Conservation (phyloP, 768 basidiomycete genomes). For the Tremella fuciformis region DNA sequence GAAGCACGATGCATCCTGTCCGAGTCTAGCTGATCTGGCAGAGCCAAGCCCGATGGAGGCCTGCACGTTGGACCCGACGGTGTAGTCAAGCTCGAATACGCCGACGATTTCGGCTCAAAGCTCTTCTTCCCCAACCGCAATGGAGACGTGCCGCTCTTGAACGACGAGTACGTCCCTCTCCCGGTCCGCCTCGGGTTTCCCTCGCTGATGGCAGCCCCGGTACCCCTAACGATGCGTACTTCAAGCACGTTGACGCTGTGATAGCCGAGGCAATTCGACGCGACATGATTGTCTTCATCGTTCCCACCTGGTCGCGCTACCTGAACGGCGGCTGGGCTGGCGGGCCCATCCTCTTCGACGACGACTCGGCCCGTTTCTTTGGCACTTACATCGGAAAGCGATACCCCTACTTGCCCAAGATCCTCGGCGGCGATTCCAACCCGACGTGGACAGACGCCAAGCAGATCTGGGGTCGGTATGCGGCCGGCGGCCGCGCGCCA, state of each 20-base stretch:
- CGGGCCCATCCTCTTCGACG: conserved; percentile 15
- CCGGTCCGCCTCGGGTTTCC: conserved; percentile 7
- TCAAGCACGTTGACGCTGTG: conserved; percentile 19
- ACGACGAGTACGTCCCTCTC: neutral
- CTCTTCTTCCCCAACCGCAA: conserved; percentile 17
- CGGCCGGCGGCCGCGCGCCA: neutral
- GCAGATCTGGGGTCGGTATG: neutral
- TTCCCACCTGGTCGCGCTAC: conserved; percentile 26
- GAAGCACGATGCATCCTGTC: no score
- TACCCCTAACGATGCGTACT: conserved; percentile 22
- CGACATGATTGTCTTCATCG: conserved; percentile 12
- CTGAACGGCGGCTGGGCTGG: conserved; percentile 12
- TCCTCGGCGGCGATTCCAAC: conserved; percentile 23
- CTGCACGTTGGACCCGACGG: no score
- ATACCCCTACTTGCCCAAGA: conserved; percentile 24
- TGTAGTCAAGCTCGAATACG: no score
- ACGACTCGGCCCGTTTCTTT: conserved; percentile 8
- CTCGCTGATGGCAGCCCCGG: no score
- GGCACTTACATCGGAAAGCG: conserved; percentile 22
- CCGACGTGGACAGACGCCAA: conserved; percentile 17
- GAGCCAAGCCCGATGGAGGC: no score
- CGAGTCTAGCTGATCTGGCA: no score
- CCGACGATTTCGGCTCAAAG: no score
- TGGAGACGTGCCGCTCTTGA: conserved; percentile 16
- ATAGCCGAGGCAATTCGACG: conserved; percentile 5